Evolutionary conservation across 2,329 filamentous ascomycete genomes (phyloP).

Genomic region (Colletotrichum zoysiae): DNA sequence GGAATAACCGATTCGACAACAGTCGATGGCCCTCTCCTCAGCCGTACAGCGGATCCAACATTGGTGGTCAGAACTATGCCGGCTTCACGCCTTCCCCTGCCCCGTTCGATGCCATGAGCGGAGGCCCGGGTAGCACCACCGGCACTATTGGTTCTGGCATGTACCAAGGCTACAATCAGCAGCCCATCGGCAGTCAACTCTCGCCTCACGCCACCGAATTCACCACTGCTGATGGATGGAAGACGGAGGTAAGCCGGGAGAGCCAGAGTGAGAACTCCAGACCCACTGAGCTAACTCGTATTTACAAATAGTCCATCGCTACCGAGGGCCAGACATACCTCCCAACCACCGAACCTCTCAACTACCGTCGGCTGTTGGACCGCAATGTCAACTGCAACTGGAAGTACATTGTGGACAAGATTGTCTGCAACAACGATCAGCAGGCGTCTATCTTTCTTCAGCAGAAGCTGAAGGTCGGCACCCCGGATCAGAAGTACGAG

Average conservation of each 20-base stretch:
- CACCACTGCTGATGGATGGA: slow-evolving; percentile 69
- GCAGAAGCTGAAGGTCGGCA: slow-evolving; percentile 98
- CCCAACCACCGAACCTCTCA: slow-evolving; percentile 89
- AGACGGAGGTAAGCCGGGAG: slow-evolving; percentile 62
- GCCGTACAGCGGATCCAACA: slow-evolving; percentile 52
- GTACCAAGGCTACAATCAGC: slow-evolving; percentile 66
- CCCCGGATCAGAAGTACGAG: slow-evolving; percentile 93
- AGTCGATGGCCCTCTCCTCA: slow-evolving; percentile 55
- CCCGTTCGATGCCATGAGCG: slow-evolving; percentile 44
- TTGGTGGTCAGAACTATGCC: slow-evolving; percentile 43
- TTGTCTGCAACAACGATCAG: slow-evolving; percentile 98
- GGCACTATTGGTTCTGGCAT: slow-evolving; percentile 56
- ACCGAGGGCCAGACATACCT: slow-evolving; percentile 81
- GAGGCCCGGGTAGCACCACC: slow-evolving; percentile 50
- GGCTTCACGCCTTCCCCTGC: slow-evolving; percentile 44
- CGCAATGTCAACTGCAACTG: slow-evolving; percentile 98
- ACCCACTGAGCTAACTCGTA: slow-evolving; percentile 29
- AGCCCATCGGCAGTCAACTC: slow-evolving; percentile 73
- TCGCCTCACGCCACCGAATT: slow-evolving; percentile 83
- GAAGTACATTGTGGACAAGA: slow-evolving; percentile 99
- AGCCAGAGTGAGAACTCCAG: slow-evolving; percentile 2
- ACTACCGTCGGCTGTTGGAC: slow-evolving; percentile 94
- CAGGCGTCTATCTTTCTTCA: slow-evolving; percentile 99
- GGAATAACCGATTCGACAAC: slow-evolving; percentile 59
- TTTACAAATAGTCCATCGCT: slow-evolving; percentile 57